Evolutionary conservation across 495 filamentous ascomycete species (phyloP).

Genomic region (Podospora didyma): DNA sequence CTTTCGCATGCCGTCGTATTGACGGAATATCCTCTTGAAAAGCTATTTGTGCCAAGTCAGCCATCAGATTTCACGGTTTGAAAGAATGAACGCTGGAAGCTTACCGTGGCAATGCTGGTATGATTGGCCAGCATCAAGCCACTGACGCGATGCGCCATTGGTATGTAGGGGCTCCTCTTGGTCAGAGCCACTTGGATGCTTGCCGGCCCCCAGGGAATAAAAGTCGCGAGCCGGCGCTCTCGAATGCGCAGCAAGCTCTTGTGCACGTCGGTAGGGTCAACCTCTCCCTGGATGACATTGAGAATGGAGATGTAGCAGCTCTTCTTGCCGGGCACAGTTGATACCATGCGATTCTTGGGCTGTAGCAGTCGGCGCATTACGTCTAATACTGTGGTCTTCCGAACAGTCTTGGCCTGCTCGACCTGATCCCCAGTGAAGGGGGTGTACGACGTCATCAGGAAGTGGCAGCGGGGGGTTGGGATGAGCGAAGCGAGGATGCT

Average conservation of each 20-base stretch:
- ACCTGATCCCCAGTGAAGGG: conserved; percentile 95
- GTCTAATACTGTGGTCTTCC: conserved; percentile 95
- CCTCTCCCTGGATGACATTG: conserved; percentile 97
- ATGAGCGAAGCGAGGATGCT: conserved; percentile 95
- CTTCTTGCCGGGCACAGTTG: conserved; percentile 89
- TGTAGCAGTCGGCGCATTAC: conserved; percentile 95
- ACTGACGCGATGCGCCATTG: conserved; percentile 86
- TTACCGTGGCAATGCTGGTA: conserved; percentile 86
- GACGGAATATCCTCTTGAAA: conserved; percentile 86
- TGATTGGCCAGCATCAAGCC: conserved; percentile 98
- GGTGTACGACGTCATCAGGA: conserved; percentile 96
- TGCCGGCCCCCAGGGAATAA: conserved; percentile 98
- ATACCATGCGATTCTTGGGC: conserved; percentile 99
- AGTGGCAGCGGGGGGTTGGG: conserved; percentile 93
- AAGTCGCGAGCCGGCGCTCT: conserved; percentile 88
- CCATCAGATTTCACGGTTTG: not conserved
- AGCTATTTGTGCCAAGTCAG: conserved; percentile 39
- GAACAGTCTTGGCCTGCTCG: conserved; percentile 92
- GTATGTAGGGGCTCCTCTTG: conserved; percentile 91
- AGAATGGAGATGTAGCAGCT: conserved; percentile 98
- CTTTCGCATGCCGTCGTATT: conserved; percentile 89
- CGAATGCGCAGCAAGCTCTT: conserved; percentile 96
- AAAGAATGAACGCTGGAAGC: conserved; percentile 12
- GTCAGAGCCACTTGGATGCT: conserved; percentile 96
- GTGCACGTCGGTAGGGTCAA: conserved; percentile 94